Evolutionary conservation across 192 early-diverging fungal genomes (phyloP).

Genomic region (Linderina pennispora): DNA sequence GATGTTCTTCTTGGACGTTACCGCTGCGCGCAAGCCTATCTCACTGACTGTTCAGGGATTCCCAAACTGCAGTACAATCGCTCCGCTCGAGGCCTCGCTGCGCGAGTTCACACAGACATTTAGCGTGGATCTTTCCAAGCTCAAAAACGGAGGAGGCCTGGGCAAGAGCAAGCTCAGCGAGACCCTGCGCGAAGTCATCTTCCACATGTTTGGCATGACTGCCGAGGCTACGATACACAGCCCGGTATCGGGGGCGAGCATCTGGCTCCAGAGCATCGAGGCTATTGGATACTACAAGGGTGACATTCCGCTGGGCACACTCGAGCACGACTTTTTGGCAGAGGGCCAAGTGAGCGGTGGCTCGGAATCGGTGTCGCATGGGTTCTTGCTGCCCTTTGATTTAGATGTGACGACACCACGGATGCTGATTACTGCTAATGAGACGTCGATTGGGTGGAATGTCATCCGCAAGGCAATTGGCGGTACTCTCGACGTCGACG

Average conservation of each 20-base stretch:
- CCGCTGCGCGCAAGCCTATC: constrained; percentile 18
- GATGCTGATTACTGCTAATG: constrained; percentile 25
- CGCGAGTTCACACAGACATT: constrained; percentile 19
- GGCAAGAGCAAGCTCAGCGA: not conserved
- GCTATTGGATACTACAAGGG: constrained; percentile 28
- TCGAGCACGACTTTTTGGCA: constrained; percentile 28
- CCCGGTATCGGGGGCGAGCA: constrained; percentile 29
- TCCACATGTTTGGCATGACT: constrained; percentile 28
- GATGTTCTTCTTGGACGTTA: constrained; percentile 28
- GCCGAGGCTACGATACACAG: constrained; percentile 35
- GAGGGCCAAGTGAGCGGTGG: not conserved
- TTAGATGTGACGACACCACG: constrained; percentile 22
- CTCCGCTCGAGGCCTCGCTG: constrained; percentile 28
- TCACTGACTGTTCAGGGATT: constrained; percentile 26
- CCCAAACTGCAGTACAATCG: constrained; percentile 30
- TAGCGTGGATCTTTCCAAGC: constrained; percentile 16
- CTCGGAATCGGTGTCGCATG: constrained; percentile 1
- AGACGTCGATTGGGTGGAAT: constrained; percentile 44
- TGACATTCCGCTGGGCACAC: constrained; percentile 21
- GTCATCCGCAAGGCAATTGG: constrained; percentile 31
- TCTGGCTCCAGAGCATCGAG: constrained; percentile 35
- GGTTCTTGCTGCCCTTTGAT: constrained; percentile 22
- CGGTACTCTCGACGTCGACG: constrained; percentile 35
- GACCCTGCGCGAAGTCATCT: constrained; percentile 24
- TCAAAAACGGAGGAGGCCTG: not conserved